Conservation (phyloP, 768 basidiomycete genomes). For the Naganishia kalamii region DNA sequence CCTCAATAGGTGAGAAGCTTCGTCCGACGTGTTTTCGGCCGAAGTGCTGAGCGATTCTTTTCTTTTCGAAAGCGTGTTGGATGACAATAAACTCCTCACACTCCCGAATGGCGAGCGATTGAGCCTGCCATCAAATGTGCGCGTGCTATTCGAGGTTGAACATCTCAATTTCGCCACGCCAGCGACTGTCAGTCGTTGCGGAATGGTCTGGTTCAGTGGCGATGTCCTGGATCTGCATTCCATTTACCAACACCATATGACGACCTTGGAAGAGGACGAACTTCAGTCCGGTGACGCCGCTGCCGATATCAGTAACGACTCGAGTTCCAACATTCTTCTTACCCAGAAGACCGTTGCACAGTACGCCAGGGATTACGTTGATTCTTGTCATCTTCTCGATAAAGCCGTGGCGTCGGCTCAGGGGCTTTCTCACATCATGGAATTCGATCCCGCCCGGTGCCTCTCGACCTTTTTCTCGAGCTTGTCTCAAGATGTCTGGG, state of each 20-base stretch:
- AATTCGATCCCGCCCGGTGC: conserved; percentile 84
- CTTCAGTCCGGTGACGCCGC: conserved; percentile 70
- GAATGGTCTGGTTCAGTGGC: conserved; percentile 99
- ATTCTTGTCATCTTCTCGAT: conserved; percentile 70
- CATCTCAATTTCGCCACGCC: conserved; percentile 93
- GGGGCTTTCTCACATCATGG: conserved; percentile 96
- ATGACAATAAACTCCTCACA: conserved; percentile 96
- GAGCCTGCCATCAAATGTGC: conserved; percentile 89
- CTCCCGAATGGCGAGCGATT: conserved; percentile 97
- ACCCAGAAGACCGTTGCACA: conserved; percentile 33
- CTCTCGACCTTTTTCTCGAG: conserved; percentile 95
- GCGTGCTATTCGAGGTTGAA: conserved; percentile 99
- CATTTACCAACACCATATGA: conserved; percentile 84
- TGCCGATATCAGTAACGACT: neutral
- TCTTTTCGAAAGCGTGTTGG: conserved; percentile 70
- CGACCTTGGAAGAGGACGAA: conserved; percentile 64
- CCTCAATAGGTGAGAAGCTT: conserved; percentile 74
- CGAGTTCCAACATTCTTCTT: conserved; percentile 12
- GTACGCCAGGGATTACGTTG: conserved; percentile 53
- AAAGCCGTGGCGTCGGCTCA: conserved; percentile 71
- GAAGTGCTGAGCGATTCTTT: neutral
- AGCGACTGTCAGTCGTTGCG: conserved; percentile 98
- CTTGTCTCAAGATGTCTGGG: conserved; percentile 89
- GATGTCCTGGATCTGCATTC: conserved; percentile 84
- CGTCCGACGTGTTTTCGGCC: neutral